Evolutionary conservation across 1,284 basidiomycete species (phyloP).

Genomic region (Moesziomyces parantarcticus): DNA sequence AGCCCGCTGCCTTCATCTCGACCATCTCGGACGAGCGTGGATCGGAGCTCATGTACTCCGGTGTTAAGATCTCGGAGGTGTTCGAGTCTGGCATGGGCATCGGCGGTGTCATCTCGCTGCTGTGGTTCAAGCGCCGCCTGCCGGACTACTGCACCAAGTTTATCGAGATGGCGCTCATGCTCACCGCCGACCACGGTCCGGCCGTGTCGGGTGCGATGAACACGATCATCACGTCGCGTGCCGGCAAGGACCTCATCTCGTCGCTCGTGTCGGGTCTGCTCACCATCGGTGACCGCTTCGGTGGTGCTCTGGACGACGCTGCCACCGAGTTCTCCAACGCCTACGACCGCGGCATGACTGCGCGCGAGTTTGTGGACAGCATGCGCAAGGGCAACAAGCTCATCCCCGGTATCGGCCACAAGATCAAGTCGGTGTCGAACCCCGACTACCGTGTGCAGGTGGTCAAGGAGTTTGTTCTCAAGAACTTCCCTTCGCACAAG

Average conservation of each 20-base stretch:
- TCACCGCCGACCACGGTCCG: conserved; percentile 91
- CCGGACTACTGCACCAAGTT: conserved; percentile 70
- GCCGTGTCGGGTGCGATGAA: conserved; percentile 89
- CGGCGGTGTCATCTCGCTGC: conserved; percentile 92
- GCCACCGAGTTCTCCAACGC: conserved; percentile 87
- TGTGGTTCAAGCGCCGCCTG: conserved; percentile 95
- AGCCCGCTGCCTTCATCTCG: conserved; percentile 98
- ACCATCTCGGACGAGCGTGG: conserved; percentile 99
- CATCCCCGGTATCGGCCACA: conserved; percentile 98
- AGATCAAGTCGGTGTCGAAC: conserved; percentile 84
- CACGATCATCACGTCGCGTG: conserved; percentile 98
- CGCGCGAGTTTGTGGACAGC: conserved; percentile 96
- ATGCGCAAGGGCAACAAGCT: conserved; percentile 96
- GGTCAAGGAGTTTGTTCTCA: conserved; percentile 94
- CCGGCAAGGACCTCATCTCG: conserved; percentile 97
- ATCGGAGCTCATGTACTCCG: conserved; percentile 96
- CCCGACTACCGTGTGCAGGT: conserved; percentile 83
- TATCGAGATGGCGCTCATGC: conserved; percentile 99
- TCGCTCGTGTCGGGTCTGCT: conserved; percentile 94
- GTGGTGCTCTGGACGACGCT: conserved; percentile 98
- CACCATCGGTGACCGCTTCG: conserved; percentile 97
- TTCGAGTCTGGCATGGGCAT: conserved; percentile 76
- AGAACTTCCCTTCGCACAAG: conserved; percentile 86
- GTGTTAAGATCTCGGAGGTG: conserved; percentile 98
- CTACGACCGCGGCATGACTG: conserved; percentile 88